These are phyloP conservation scores for Diutina rugosa DNA, from an alignment of 1,139 yeast species.

Conservation along the genomic window DNA sequence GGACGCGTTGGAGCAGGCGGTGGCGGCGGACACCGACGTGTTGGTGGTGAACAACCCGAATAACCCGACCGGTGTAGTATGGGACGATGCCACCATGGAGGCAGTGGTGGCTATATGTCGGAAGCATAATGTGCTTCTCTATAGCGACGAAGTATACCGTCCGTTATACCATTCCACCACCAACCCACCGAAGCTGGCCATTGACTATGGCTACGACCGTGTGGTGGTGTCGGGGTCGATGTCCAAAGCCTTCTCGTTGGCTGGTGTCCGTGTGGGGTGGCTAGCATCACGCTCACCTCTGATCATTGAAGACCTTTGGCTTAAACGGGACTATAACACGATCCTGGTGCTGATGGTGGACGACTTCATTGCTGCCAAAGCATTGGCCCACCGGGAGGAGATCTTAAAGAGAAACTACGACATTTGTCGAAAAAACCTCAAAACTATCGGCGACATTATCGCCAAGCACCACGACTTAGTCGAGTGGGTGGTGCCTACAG, in stretches of 20 bases:
- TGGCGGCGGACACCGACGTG: conserved; percentile 16
- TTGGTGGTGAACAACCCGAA: conserved; percentile 41
- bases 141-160: conserved; percentile 45
- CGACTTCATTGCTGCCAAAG: conserved; percentile 34
- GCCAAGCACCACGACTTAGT: conserved; percentile 13
- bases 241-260: conserved; percentile 43
- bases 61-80: conserved; percentile 41
- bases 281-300: conserved; percentile 21
- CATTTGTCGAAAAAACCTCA: conserved; percentile 24
- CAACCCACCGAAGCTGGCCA: conserved; percentile 24
- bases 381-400: conserved; percentile 18
- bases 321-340: conserved; percentile 39
- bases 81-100: conserved; percentile 19
- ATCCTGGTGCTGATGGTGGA: conserved; percentile 38
- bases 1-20: conserved; percentile 11
- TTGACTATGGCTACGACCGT: conserved; percentile 27
- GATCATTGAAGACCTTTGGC: conserved; percentile 19
- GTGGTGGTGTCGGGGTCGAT: conserved; percentile 38
- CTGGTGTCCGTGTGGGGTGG: conserved; percentile 48
- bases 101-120: conserved; percentile 28
- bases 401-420: conserved; percentile 25
- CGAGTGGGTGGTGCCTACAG: conserved; percentile 30
- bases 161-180: conserved; percentile 28
- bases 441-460: conserved; percentile 21
- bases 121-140: conserved; percentile 18